Percentiles rank a stretch among this genome's conserved stretches.
phyloP scores from a whole-genome alignment of 129 eudicot species.

The Arctium lappa region DNA sequence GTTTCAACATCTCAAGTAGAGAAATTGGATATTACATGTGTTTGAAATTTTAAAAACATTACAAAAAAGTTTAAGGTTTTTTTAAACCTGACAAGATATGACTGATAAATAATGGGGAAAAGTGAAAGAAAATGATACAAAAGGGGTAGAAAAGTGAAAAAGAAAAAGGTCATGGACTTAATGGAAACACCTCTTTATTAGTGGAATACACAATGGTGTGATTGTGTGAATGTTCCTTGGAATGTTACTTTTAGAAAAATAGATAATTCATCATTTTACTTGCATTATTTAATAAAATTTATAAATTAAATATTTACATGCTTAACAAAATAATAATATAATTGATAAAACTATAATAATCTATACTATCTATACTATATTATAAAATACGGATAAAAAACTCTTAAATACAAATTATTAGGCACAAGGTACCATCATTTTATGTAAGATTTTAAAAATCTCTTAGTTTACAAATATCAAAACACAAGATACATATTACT shows the following conservation, averaged over 20 bases:
- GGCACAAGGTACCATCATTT: too few species aligned
- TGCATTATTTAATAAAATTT: too few species aligned
- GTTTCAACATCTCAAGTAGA: conserved; percentile 21
- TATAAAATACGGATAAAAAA: too few species aligned
- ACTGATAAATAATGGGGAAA: conserved; percentile 4
- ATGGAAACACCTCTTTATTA: conserved; percentile 21
- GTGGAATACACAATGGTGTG: background rate
- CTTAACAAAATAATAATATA: too few species aligned
- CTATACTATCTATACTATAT: too few species aligned
- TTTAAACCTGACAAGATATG: conserved; percentile 15
- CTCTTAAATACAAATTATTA: too few species aligned
- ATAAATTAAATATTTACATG: too few species aligned
- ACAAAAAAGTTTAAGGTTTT: background rate
- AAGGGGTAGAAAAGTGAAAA: conserved; percentile 12
- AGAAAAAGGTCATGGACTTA: background rate
- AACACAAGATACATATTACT: too few species aligned
- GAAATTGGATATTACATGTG: conserved; percentile 18
- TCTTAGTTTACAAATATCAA: too few species aligned
- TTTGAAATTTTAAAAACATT: background rate
- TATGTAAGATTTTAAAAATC: too few species aligned
- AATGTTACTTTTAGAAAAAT: background rate
- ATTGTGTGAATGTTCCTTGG: background rate
- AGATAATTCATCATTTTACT: too few species aligned
- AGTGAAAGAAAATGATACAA: conserved; percentile 22
- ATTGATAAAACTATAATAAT: too few species aligned